These are phyloP conservation scores for Euptelea pleiosperma DNA, from an alignment of 164 flowering plant genomes.

Conservation along the genomic window DNA sequence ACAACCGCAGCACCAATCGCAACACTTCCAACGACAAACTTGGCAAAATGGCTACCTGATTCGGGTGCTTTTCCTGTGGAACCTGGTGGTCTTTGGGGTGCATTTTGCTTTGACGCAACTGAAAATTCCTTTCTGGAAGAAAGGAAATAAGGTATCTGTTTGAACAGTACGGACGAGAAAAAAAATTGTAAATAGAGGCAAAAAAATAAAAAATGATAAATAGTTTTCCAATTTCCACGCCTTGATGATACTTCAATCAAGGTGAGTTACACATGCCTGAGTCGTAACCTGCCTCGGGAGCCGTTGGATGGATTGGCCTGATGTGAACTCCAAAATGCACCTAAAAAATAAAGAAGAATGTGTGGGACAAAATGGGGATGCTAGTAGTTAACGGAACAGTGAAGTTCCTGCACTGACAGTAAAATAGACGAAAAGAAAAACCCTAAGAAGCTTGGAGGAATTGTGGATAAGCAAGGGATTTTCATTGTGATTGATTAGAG, in stretches of 20 bases:
- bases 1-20: conserved; percentile 45
- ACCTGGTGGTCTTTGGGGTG: conserved; percentile 24
- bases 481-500: too few species aligned
- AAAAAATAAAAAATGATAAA: too few species aligned
- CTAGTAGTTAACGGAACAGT: too few species aligned
- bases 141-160: conserved; percentile 43
- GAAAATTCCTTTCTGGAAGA: conserved; percentile 55
- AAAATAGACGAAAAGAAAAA: too few species aligned
- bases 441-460: neutral
- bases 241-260: neutral
- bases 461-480: neutral
- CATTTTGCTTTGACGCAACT: conserved; percentile 28
- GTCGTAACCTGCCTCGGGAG: conserved; percentile 27
- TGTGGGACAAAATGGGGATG: neutral
- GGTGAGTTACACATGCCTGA: conserved; percentile 34
- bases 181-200: neutral
- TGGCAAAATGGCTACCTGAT: conserved; percentile 31
- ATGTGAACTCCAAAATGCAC: conserved; percentile 41
- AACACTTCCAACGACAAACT: conserved; percentile 45
- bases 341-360: conserved; percentile 17
- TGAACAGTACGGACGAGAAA: neutral
- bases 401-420: too few species aligned
- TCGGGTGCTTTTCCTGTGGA: conserved; percentile 36
- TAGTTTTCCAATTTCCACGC: neutral
- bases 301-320: conserved; percentile 28